Percentiles rank a stretch among this genome's conserved stretches.
Evolutionary conservation across 192 early-diverging fungal genomes (phyloP).

Genomic region (Fimicolochytrium jonesii): DNA sequence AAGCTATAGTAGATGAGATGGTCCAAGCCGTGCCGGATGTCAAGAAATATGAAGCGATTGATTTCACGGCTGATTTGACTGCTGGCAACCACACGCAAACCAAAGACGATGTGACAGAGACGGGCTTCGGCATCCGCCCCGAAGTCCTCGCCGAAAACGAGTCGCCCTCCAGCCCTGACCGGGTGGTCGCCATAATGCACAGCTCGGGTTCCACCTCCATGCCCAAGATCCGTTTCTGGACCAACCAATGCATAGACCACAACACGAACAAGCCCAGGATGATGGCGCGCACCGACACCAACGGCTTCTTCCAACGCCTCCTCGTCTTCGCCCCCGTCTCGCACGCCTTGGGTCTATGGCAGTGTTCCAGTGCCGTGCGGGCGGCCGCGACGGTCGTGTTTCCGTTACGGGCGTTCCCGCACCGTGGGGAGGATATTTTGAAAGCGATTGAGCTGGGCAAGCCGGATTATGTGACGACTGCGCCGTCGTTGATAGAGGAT

Average conservation of each 20-base stretch:
- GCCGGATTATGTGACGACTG: background rate
- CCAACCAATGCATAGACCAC: too few relatives aligned
- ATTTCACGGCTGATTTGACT: too few relatives aligned
- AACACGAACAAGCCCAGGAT: too few relatives aligned
- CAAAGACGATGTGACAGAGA: too few relatives aligned
- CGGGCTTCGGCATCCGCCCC: too few relatives aligned
- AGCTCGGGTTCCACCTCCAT: background rate
- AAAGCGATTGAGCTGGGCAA: background rate
- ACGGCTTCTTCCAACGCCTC: too few relatives aligned
- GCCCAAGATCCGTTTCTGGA: conserved; percentile 15
- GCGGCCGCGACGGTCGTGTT: background rate
- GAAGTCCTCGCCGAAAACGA: too few relatives aligned
- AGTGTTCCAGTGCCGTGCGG: background rate
- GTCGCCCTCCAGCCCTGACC: too few relatives aligned
- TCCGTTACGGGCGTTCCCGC: background rate
- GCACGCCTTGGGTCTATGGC: too few relatives aligned
- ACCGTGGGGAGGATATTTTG: background rate
- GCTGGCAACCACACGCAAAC: too few relatives aligned
- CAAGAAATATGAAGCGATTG: background rate
- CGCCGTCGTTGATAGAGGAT: background rate
- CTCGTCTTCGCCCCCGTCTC: too few relatives aligned
- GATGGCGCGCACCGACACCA: too few relatives aligned
- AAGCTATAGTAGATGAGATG: background rate
- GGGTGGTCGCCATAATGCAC: background rate
- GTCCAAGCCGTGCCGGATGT: background rate